phyloP scores from a whole-genome alignment of 176 grass and related monocot species.

The Carex myosuroides region DNA sequence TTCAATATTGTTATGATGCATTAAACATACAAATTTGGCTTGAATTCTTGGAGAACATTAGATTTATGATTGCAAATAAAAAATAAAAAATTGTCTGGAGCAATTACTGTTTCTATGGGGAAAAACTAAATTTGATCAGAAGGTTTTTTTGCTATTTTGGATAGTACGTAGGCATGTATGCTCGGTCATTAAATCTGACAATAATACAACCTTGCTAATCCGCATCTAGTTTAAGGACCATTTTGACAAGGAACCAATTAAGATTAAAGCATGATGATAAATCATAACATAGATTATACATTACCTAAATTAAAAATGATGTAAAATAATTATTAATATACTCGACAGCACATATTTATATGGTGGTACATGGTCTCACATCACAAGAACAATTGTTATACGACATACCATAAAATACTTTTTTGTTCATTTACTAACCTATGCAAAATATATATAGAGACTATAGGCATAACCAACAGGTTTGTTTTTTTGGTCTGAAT shows the following conservation, averaged over 20 bases:
- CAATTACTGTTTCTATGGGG: background rate
- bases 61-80: background rate
- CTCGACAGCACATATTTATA: too few relatives aligned
- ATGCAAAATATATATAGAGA: background rate
- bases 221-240: background rate
- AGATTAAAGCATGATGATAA: background rate
- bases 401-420: background rate
- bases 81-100: background rate
- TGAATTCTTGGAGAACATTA: background rate
- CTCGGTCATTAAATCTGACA: background rate
- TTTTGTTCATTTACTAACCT: background rate
- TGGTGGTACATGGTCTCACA: background rate
- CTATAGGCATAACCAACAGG: background rate
- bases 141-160: background rate
- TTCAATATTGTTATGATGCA: background rate
- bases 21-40: background rate
- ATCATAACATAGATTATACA: background rate
- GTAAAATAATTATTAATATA: background rate
- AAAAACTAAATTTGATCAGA: background rate
- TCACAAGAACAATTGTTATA: too few relatives aligned
- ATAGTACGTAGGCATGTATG: background rate
- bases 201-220: background rate
- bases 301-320: background rate
- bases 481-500: background rate
- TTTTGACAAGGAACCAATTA: background rate